Conservation (phyloP, 495 filamentous ascomycete genomes). For the Aspergillus cristatus region DNA sequence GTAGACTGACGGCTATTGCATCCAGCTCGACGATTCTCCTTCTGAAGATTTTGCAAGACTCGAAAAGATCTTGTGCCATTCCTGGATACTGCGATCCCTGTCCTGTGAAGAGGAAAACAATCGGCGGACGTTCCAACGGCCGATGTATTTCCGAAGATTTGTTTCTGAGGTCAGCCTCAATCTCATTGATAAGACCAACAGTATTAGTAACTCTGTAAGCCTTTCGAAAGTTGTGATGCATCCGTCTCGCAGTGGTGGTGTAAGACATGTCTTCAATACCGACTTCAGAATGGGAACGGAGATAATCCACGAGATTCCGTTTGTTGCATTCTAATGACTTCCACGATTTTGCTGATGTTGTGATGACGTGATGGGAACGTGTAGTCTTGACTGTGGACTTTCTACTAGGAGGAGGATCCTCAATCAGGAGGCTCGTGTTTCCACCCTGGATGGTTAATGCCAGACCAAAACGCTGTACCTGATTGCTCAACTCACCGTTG, state of each 20-base stretch:
- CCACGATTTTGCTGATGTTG: constrained; percentile 27
- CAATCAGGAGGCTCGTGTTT: constrained; percentile 26
- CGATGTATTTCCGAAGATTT: too few relatives aligned
- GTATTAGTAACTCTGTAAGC: background rate
- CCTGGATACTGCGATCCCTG: constrained; percentile 52
- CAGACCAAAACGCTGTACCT: background rate
- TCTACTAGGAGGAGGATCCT: constrained; percentile 21
- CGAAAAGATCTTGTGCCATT: constrained; percentile 19
- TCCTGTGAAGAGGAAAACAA: constrained; percentile 60
- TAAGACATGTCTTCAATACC: constrained; percentile 30
- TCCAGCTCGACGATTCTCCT: constrained; percentile 18
- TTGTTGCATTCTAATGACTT: constrained; percentile 26
- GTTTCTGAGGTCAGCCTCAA: too few relatives aligned
- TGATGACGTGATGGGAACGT: constrained; percentile 11
- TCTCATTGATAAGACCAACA: background rate
- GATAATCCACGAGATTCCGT: constrained; percentile 18
- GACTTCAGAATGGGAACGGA: constrained; percentile 17
- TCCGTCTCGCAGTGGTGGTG: constrained; percentile 27
- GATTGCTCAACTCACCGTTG: constrained; percentile 21
- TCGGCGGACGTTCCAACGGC: constrained; percentile 3
- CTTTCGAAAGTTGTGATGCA: constrained; percentile 20
- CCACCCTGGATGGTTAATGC: constrained; percentile 9
- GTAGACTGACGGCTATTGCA: constrained; percentile 15
- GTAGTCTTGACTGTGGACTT: background rate
- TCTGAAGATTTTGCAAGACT: constrained; percentile 15